These are phyloP conservation scores for Lasiodiplodia sp. DNA, from an alignment of 2,329 filamentous ascomycete genomes.

Conservation along the genomic window DNA sequence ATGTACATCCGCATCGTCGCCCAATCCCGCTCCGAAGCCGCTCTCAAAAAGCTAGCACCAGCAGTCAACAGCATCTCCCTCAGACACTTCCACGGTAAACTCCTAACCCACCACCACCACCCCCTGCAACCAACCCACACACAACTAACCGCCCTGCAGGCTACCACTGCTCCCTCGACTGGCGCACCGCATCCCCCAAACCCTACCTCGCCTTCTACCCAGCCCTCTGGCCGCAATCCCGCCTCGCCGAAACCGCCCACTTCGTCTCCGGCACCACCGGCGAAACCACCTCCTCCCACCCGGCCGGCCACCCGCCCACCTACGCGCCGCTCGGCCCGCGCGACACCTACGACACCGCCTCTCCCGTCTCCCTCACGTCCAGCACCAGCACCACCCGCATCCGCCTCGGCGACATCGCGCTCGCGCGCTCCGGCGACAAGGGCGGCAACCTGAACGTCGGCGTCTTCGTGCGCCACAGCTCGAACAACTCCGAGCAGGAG, in stretches of 20 bases:
- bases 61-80: constrained; percentile 6
- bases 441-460: constrained; percentile 29
- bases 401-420: constrained; percentile 53
- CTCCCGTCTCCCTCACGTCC: constrained; percentile 39
- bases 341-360: constrained; percentile 40
- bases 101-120: too few relatives aligned
- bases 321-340: constrained; percentile 34
- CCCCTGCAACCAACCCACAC: neutral
- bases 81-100: constrained; percentile 19
- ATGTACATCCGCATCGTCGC: constrained; percentile 45
- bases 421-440: constrained; percentile 54
- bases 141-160: constrained; percentile 30
- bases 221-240: constrained; percentile 38
- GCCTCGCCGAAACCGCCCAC: constrained; percentile 41
- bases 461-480: constrained; percentile 48
- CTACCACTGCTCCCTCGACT: constrained; percentile 41
- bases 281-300: constrained; percentile 32
- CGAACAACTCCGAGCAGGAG: neutral
- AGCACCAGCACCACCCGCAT: constrained; percentile 33
- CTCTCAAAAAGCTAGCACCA: constrained; percentile 31
- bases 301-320: constrained; percentile 4
- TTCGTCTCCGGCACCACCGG: constrained; percentile 34
- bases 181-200: constrained; percentile 41
- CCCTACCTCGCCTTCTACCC: constrained; percentile 45
- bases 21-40: constrained; percentile 36